Base-by-base conservation (phyloP, 78 protist species). In the Dictyostelium intermedium region DNA sequence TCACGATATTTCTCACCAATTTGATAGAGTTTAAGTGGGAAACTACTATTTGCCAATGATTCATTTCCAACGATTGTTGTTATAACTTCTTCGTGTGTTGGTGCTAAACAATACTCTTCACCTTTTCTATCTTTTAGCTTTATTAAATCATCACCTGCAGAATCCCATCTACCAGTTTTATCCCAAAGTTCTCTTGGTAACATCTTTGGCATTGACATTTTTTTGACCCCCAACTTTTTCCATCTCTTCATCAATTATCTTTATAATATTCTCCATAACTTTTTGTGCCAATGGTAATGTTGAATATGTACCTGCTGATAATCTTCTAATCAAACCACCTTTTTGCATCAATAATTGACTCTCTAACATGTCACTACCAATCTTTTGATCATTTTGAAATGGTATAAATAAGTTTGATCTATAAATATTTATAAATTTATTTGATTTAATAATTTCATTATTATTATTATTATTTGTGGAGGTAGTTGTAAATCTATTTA, bases 31-130 rank as follows among this genome's bases (percentile, higher is more conserved):
- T 77, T 39, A 7, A 96, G 5, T 43, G 98, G 98, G 3, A 96
- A 72, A 6, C 70, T 45, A 11, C 30, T 8, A n/a, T 35, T 43
- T 39, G 97, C 30, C 6, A 83, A 16, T 20, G 78, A 16, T 70
- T 93, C 92, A 7, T 61, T 56, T 2, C 96, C 95, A 23, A 95
- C 95, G 5, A 97, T 9, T 1, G 20, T 53, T 3, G 98, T 96
- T 13, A 97, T 20, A 0, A 84, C 83, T 47, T 97, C 98, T 77
- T 97, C 98, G 23, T 96, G 98, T 1, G 98, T 97, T 27, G 98
- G 98, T 35, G 93, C 97, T 41, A 97, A 53, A 70, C 98, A 96
- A 76, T 82, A 96, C 10, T 81, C 95, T 1, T 56, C 73, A 2
- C 50, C 93, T 30, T 61, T 80, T 37, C 97, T 81, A 78, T 97